phyloP scores from a whole-genome alignment of 1,139 yeast genomes.

The Suhomyces yuchorum region DNA sequence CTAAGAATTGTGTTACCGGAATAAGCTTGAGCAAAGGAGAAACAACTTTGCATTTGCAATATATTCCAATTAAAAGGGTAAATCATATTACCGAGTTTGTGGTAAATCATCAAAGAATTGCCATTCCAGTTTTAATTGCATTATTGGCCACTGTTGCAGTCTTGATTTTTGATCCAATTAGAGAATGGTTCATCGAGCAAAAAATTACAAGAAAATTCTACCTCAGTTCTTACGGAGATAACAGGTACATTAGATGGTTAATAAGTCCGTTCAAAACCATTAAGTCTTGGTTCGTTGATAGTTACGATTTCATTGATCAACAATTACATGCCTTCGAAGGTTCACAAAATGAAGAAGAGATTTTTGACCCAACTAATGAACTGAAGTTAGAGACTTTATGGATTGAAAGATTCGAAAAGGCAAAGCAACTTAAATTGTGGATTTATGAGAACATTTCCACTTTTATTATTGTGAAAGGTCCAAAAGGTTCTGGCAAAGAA shows the following conservation, averaged over 20 bases:
- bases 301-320: constrained; percentile 29
- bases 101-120: constrained; percentile 77
- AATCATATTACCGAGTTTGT: constrained; percentile 58
- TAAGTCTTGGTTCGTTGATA: constrained; percentile 28
- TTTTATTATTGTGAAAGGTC: constrained; percentile 87
- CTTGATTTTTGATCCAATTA: constrained; percentile 85
- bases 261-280: constrained; percentile 30
- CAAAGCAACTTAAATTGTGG: constrained; percentile 74
- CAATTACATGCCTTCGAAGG: constrained; percentile 10
- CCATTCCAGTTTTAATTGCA: constrained; percentile 59
- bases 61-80: constrained; percentile 55
- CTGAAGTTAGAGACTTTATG: constrained; percentile 48
- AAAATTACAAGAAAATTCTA: constrained; percentile 61
- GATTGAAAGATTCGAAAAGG: constrained; percentile 70
- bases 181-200: constrained; percentile 76
- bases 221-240: constrained; percentile 35
- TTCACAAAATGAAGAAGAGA: constrained; percentile 2
- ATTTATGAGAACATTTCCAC: constrained; percentile 65
- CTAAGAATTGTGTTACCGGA: constrained; percentile 91
- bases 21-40: constrained; percentile 50
- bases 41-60: constrained; percentile 73
- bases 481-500: constrained; percentile 90
- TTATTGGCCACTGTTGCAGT: constrained; percentile 74
- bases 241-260: constrained; percentile 30
- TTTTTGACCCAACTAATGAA: constrained; percentile 19